phyloP scores from a whole-genome alignment of 2,329 filamentous ascomycete species.

The Emmonsiellopsis sp. region DNA sequence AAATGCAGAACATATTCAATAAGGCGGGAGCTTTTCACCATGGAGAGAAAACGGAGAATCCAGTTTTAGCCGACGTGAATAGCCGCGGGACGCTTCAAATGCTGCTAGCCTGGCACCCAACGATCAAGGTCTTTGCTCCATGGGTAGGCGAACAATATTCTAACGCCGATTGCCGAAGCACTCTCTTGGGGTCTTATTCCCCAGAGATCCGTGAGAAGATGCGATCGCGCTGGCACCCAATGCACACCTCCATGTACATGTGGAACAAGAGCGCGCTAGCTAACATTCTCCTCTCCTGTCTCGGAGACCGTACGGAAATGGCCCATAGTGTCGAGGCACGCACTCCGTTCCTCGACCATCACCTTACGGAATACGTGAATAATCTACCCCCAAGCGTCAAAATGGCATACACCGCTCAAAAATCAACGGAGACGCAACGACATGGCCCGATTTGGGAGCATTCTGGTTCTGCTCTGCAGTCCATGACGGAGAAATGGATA shows the following conservation, averaged over 20 bases:
- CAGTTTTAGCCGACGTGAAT: neutral
- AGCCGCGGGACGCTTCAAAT: neutral
- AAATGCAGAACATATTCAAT: neutral
- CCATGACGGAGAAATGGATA: slow-evolving; percentile 41
- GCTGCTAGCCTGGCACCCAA: neutral
- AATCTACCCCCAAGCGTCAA: slow-evolving; percentile 23
- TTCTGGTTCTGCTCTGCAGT: slow-evolving; percentile 8
- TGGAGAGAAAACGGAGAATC: neutral
- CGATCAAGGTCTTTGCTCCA: slow-evolving; percentile 20
- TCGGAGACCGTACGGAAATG: slow-evolving; percentile 40
- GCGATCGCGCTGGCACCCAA: slow-evolving; percentile 29
- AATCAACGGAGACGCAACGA: neutral
- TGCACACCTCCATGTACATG: slow-evolving; percentile 30
- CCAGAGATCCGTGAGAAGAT: slow-evolving; percentile 18
- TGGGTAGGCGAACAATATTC: slow-evolving; percentile 22
- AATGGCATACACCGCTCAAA: slow-evolving; percentile 20
- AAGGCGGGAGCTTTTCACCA: neutral
- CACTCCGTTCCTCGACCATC: slow-evolving; percentile 23
- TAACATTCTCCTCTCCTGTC: slow-evolving; percentile 32
- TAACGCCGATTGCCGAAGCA: slow-evolving; percentile 13
- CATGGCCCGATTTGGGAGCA: neutral
- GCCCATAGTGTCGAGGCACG: slow-evolving; percentile 30
- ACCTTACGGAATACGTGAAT: slow-evolving; percentile 20
- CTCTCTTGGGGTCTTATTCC: neutral
- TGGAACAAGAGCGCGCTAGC: slow-evolving; percentile 28